A percentile compares a stretch with the other conserved stretches of the same genome.
Conservation (phyloP, 257 asterid genomes). For the Nicotiana attenuata region DNA sequence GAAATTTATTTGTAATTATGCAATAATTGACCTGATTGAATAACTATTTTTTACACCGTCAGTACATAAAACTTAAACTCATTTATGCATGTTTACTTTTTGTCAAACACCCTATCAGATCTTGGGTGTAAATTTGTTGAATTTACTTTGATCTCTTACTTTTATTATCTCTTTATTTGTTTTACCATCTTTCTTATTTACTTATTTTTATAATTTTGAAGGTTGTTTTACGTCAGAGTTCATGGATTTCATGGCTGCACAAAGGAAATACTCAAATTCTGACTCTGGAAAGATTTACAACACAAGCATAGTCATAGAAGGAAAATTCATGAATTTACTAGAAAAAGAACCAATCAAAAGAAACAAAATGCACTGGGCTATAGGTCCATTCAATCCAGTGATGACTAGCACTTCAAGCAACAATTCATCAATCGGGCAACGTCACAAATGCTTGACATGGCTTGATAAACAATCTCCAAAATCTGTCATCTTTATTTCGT, state of each 20-base stretch:
- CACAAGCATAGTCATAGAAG: conserved; percentile 47
- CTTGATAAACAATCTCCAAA: conserved; percentile 27
- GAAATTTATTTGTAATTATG: no score
- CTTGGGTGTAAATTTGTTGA: no score
- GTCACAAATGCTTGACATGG: conserved; percentile 46
- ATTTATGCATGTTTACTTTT: no score
- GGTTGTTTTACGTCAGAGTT: conserved; percentile 50
- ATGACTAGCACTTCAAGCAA: not conserved
- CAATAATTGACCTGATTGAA: no score
- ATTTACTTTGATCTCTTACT: not conserved
- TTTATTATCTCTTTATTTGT: not conserved
- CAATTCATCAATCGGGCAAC: not conserved
- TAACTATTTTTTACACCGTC: no score
- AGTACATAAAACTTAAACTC: no score
- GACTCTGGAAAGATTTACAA: conserved; percentile 59
- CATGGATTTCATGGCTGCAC: conserved; percentile 24
- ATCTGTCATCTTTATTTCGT: conserved; percentile 39
- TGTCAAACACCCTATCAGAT: no score
- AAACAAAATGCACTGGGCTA: conserved; percentile 48
- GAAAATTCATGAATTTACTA: conserved; percentile 36
- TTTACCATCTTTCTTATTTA: not conserved
- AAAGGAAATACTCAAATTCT: conserved; percentile 23
- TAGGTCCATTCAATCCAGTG: conserved; percentile 71
- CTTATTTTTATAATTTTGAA: not conserved
- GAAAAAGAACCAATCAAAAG: conserved; percentile 26